These are phyloP conservation scores for Botrytis hyacinthi DNA, from an alignment of 2,329 filamentous ascomycete genomes.

Conservation along the genomic window DNA sequence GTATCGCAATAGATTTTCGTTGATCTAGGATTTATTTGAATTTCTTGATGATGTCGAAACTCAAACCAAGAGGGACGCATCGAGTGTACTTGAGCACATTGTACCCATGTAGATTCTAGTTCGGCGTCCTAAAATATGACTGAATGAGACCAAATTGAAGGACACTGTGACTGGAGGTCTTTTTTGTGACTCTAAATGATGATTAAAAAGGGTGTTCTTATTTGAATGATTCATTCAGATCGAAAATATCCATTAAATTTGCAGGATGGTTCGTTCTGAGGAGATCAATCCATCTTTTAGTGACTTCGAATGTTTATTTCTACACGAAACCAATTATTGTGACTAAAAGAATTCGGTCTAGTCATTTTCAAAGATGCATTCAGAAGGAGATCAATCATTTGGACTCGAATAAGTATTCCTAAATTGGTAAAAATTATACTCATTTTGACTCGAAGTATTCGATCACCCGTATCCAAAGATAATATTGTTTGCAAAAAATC, in stretches of 20 bases:
- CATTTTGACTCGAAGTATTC: background rate
- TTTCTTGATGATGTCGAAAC: too few species aligned
- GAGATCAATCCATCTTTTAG: background rate
- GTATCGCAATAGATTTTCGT: background rate
- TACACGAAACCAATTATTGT: background rate
- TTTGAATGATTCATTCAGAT: background rate
- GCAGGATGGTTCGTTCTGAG: background rate
- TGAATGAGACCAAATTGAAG: background rate
- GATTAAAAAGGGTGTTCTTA: background rate
- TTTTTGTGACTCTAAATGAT: background rate
- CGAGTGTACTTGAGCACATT: background rate
- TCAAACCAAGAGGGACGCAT: background rate
- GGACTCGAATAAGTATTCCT: background rate
- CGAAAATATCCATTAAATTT: background rate
- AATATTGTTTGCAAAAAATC: too few species aligned
- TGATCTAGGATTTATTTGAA: background rate
- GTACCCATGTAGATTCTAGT: background rate
- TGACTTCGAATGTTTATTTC: background rate
- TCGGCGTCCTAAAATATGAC: background rate
- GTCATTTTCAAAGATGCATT: background rate
- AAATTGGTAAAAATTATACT: too few species aligned
- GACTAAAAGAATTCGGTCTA: background rate
- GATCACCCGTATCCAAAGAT: background rate
- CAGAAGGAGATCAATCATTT: background rate
- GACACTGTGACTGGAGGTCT: background rate